Percentiles rank a stretch among this genome's conserved stretches.
Evolutionary conservation across 2,329 filamentous ascomycete species (phyloP).

Genomic region (Sporothrix brunneoviolacea): DNA sequence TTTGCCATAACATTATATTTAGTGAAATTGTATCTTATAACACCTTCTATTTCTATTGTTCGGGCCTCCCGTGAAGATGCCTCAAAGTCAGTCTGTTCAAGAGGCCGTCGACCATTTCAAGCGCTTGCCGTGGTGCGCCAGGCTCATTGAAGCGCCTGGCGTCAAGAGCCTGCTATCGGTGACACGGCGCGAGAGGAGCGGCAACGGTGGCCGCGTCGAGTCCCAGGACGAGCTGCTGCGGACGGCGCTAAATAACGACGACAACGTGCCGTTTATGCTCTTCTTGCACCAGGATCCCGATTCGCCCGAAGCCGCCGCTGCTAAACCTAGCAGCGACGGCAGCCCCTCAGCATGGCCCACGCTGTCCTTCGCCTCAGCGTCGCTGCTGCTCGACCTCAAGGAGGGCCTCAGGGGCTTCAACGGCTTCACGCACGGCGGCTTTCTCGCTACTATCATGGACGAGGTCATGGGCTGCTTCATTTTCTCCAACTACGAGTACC

Average conservation of each 20-base stretch:
- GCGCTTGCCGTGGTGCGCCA: conserved; percentile 10
- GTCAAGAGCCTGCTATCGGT: background rate
- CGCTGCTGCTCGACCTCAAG: conserved; percentile 21
- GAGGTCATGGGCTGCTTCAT: conserved; percentile 25
- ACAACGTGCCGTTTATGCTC: conserved; percentile 21
- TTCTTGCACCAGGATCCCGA: conserved; percentile 19
- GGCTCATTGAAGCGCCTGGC: conserved; percentile 12
- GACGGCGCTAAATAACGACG: conserved; percentile 11
- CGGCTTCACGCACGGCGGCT: conserved; percentile 24
- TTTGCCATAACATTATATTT: too few relatives aligned
- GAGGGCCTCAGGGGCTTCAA: conserved; percentile 17
- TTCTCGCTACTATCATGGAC: conserved; percentile 22
- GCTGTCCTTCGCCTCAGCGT: conserved; percentile 16
- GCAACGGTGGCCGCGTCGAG: background rate
- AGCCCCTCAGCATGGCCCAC: background rate
- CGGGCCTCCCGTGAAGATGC: background rate
- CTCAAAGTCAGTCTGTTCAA: conserved; percentile 3
- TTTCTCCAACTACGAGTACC: conserved; percentile 19
- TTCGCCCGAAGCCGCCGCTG: background rate
- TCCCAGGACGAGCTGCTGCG: conserved; percentile 15
- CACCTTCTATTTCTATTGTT: too few relatives aligned
- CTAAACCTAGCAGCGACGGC: too few relatives aligned
- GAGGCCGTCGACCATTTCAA: conserved; percentile 15
- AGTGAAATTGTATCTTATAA: too few relatives aligned
- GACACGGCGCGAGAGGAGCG: background rate